Base-by-base conservation (phyloP, 2,329 filamentous ascomycete species). In the Ophiobolus disseminans region DNA sequence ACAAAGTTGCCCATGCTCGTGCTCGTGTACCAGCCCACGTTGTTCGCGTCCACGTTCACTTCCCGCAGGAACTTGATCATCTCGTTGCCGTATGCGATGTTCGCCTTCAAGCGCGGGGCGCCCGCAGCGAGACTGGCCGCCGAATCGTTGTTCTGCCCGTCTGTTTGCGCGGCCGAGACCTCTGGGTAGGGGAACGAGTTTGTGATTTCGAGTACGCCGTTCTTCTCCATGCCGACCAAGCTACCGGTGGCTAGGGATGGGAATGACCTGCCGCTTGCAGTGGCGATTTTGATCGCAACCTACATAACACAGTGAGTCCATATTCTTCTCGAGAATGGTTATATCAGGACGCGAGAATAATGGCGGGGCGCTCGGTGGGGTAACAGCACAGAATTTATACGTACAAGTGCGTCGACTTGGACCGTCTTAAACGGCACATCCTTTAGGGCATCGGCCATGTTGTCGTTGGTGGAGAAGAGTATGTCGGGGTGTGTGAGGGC, bases 1-100 rank as follows among this genome's bases (percentile, higher is more conserved):
- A 97, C 83, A 66, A 97, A 97, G 82, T 96, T 97, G 76, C 94
- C 94, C 90, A 99, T 95, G 75, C 91, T 96, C 57, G 92, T 91
- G 79, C 91, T 97, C 50, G 91, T 97, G 80, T 99, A 99, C 92
- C 92, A 99, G 68, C 94, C 94, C 52, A 96, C 91, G 69, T 91
- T 95, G 81, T 97, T 96, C 60, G 94, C 94, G 75, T 99, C 94
- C 51, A 97, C 90, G 75, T 97, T 99, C 69, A 99, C 94, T 78
- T 97, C 94, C 74, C 93, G 89, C 57, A 97, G 80, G 76, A 94
- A 91, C 70, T 91, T 89, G 76, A 99, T 93, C 93, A 97, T 97
- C 77, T 99, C 94, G 60, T 86, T 87, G 79, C 96, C 90, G 78
- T 99, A 97, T 63, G 82, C 78, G 17, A 87, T 82, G 75, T 96